Conservation (phyloP, 768 basidiomycete genomes). For the Suillus occidentalis region DNA sequence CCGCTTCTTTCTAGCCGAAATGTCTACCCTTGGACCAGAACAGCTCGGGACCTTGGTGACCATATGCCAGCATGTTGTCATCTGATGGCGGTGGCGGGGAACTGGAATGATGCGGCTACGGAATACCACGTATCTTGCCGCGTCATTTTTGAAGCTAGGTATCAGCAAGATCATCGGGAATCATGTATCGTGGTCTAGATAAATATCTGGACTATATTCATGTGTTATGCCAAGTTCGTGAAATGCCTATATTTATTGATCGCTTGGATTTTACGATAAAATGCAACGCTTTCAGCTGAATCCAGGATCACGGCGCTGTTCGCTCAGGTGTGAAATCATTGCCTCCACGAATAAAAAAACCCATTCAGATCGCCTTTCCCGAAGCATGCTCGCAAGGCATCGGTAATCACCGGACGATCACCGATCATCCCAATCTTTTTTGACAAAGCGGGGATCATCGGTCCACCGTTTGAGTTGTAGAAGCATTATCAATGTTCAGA, state of each 20-base stretch:
- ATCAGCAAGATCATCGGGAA: no score
- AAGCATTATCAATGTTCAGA: not conserved
- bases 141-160: not conserved
- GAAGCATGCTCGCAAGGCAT: not conserved
- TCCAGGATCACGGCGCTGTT: not conserved
- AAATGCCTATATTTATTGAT: not conserved
- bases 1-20: not conserved
- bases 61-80: not conserved
- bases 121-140: not conserved
- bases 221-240: not conserved
- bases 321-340: not conserved
- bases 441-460: not conserved
- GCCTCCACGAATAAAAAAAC: not conserved
- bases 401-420: not conserved
- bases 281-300: not conserved
- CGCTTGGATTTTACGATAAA: no score
- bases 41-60: not conserved
- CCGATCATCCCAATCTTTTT: not conserved
- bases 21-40: not conserved
- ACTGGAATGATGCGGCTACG: not conserved
- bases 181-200: not conserved
- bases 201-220: not conserved
- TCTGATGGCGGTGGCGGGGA: not conserved
- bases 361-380: not conserved
- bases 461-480: not conserved